Evolutionary conservation across 2,329 filamentous ascomycete species (phyloP), one percentile per base, ranked within the genome.

Genomic region (Ophiocordyceps robertsii): DNA sequence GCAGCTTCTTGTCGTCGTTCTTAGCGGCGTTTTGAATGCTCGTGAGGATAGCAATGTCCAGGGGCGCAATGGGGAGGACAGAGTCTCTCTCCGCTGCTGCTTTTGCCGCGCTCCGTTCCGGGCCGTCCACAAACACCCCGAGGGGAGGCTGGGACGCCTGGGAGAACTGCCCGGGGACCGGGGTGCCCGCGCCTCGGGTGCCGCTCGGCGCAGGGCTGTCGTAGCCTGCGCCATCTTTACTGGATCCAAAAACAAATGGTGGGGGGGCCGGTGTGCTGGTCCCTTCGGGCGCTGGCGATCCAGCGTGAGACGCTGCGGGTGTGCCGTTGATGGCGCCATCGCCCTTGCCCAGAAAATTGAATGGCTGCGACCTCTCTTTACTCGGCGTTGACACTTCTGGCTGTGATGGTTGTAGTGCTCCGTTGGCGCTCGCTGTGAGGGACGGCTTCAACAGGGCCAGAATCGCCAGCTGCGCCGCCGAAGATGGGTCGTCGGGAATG

Each of bases 1-100:
- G 82, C 48, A 90, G 79, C 62, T 93, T 94, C 66, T 92, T 90
- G 50, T 96, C 88, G 57, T 96, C 90, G 44, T 82, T 82, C 48
- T 82, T 83, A 41, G 87, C 82, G 8, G 87, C 92, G 60, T 95
- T 84, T 39, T 84, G 75, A 55, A 96, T 94, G 39, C 82, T 89
- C 14, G 84, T 88, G 46, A 95, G 73, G 53, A 98, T 94, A 6
- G 92, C 90, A 47, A 82, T 75, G 59, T 96, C 90, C 24, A 98
- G 76, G 0, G 90, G 80, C 44, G 85, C 84, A 12, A 88, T 65
- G 0, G 92, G 89, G 4, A 95, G 73, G 30, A 92, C 81, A 35
- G 78, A 73, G 56, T 96, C 90, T 38, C 85, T 80, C 55, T 85
- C 80, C 21, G 72, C 70, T 9, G 82, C 82, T 10, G 84, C 61